phyloP scores from a whole-genome alignment of 176 grass and related monocot species.

The Oryza meridionalis region DNA sequence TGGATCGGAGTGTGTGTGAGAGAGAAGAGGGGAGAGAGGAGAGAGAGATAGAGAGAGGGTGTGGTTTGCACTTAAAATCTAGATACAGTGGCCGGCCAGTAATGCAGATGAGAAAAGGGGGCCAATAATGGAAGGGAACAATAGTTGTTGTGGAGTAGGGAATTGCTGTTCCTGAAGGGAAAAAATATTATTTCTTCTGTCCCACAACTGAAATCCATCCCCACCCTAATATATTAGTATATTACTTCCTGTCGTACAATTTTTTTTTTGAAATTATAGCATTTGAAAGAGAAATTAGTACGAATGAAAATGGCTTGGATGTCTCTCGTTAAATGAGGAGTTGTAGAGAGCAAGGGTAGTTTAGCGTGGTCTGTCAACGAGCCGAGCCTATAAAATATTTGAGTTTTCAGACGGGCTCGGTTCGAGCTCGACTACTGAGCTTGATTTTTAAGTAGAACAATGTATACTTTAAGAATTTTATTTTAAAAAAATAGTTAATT shows the following conservation, averaged over 20 bases:
- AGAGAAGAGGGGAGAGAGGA: background rate
- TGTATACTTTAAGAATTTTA: too few species aligned
- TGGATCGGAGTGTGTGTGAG: slow-evolving; percentile 11
- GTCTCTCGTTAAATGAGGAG: too few species aligned
- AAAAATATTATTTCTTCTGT: background rate
- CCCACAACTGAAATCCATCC: background rate
- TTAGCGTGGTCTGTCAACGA: too few species aligned
- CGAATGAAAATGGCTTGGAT: too few species aligned
- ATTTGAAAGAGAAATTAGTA: too few species aligned
- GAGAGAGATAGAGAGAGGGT: background rate
- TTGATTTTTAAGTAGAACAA: too few species aligned
- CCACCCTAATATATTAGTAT: background rate
- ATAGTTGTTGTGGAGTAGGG: slow-evolving; percentile 37
- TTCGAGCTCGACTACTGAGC: too few species aligned
- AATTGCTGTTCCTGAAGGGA: slow-evolving; percentile 24
- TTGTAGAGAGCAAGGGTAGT: too few species aligned
- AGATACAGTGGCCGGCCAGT: slow-evolving; percentile 29
- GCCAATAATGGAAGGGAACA: slow-evolving; percentile 45
- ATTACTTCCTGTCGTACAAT: background rate
- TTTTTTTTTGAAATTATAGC: too few species aligned
- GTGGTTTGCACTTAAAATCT: slow-evolving; percentile 19
- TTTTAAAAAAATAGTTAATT: too few species aligned
- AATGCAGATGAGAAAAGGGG: slow-evolving; percentile 39
- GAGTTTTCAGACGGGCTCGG: too few species aligned
- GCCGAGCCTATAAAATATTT: too few species aligned